A percentile compares a stretch with the other conserved stretches of the same genome.
phyloP scores from a whole-genome alignment of 1,284 basidiomycete species.

The Ustilago sp. region DNA sequence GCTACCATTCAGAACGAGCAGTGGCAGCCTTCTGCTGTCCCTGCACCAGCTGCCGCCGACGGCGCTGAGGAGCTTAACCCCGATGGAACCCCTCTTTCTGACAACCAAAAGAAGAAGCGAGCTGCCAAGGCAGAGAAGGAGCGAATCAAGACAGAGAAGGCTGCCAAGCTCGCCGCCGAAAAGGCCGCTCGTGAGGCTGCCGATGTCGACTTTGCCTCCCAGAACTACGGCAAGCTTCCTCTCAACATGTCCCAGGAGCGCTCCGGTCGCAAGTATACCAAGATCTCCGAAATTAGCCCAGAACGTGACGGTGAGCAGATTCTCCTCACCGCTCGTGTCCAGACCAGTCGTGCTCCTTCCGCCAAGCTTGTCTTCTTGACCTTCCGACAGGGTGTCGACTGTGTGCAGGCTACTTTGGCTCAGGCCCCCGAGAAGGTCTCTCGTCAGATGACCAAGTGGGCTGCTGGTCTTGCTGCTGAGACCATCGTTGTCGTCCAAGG shows the following conservation, averaged over 20 bases:
- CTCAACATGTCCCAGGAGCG: constrained; percentile 88
- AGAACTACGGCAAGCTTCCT: constrained; percentile 90
- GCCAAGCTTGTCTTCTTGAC: constrained; percentile 94
- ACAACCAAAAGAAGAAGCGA: constrained; percentile 91
- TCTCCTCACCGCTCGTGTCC: constrained; percentile 87
- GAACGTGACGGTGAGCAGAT: constrained; percentile 82
- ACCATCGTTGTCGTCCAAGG: constrained; percentile 92
- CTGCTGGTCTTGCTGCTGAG: constrained; percentile 82
- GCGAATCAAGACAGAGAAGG: constrained; percentile 78
- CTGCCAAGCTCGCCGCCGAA: constrained; percentile 82
- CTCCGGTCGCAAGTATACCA: constrained; percentile 71
- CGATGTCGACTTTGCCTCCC: constrained; percentile 84
- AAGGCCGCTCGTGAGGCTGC: constrained; percentile 80
- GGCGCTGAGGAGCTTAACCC: constrained; percentile 58
- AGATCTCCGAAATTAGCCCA: constrained; percentile 79
- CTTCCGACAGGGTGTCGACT: constrained; percentile 87
- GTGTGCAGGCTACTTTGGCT: constrained; percentile 87
- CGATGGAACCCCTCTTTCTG: constrained; percentile 75
- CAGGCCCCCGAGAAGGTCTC: constrained; percentile 85
- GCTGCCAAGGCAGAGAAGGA: constrained; percentile 90
- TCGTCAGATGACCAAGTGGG: constrained; percentile 98
- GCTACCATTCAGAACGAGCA: constrained; percentile 37
- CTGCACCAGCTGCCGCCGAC: constrained; percentile 15
- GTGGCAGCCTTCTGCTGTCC: constrained; percentile 20
- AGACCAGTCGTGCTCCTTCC: constrained; percentile 81